Base-by-base conservation (phyloP, 2,329 filamentous ascomycete genomes). In the Colletotrichum orbiculare region DNA sequence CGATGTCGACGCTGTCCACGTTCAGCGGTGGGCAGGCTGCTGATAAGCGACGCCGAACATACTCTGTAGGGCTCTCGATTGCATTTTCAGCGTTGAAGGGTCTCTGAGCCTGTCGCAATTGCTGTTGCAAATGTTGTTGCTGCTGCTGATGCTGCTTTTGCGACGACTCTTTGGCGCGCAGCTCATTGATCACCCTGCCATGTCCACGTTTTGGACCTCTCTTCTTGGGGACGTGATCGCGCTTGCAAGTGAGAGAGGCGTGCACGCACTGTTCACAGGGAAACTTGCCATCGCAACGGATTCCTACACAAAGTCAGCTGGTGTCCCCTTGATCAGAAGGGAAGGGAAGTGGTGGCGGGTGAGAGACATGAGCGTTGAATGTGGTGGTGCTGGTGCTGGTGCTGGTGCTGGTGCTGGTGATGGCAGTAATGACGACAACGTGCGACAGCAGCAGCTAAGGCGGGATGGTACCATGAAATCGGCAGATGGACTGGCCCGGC, bases 191-290 rank as follows among this genome's bases (percentile, higher is more conserved):
- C 45, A 90, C 86, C 69, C 87, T 85, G 39, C 87, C 87, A 65
- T 85, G 82, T 54, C 85, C 87, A 35, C 85, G 84, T 71, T 89
- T 90, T 11, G 87, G 87, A 2, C 87, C 87, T 69, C 88, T 85
- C 75, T 88, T 89, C 74, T 87, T 85, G 12, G 87, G 87, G 47
- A 89, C 83, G 70, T 88, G 86, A 70, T 89, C 87, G 73, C 87
- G 86, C 68, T 87, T 89, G 77, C 87, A 89, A n/a, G 78, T 82
- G 66, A 89, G 80, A 33, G 84, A 82, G 37, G 87, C 85, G 62
- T 83, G 83, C 57, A 81, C 75, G 73, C 87, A 89, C 71, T 88
- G 88, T 74, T 87, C 85, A 77, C 87, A 89, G 5, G 87, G 85
- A 53, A 76, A 78, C 55, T 76, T 71, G 55, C 80, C 80, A 70